These are phyloP conservation scores for Microbotryum silenes-acaulis DNA, from an alignment of 1,284 basidiomycete genomes.

Conservation along the genomic window DNA sequence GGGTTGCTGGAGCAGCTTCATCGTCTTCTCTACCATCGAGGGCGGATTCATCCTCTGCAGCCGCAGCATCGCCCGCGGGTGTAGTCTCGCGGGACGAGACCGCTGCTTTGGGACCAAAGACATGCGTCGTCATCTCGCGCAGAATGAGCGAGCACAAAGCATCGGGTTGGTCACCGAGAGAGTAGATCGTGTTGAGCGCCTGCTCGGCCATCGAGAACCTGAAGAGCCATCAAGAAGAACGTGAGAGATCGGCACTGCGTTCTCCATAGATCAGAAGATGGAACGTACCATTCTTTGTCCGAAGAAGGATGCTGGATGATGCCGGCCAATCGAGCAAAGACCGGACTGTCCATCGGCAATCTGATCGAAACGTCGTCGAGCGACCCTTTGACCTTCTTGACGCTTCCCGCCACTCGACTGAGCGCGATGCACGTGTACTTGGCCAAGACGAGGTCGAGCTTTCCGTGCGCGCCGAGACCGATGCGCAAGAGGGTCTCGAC, in stretches of 20 bases:
- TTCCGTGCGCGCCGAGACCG: conserved; percentile 78
- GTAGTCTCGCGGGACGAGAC: neutral
- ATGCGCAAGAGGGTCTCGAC: conserved; percentile 78
- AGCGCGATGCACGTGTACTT: conserved; percentile 90
- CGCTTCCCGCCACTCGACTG: conserved; percentile 84
- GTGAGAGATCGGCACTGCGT: conserved; percentile 20
- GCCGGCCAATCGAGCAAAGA: conserved; percentile 76
- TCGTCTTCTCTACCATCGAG: conserved; percentile 9
- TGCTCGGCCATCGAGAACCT: conserved; percentile 91
- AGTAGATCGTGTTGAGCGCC: conserved; percentile 91
- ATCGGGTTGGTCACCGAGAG: conserved; percentile 89
- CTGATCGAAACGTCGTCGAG: conserved; percentile 79
- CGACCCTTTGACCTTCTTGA: conserved; percentile 95
- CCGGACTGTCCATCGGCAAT: conserved; percentile 75
- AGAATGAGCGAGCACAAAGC: conserved; percentile 72
- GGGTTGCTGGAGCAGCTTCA: neutral
- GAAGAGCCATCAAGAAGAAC: conserved; percentile 2
- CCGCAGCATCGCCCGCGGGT: conserved; percentile 15
- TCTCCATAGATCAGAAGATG: conserved; percentile 4
- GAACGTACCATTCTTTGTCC: conserved; percentile 67
- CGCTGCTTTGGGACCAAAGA: conserved; percentile 49
- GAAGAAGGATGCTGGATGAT: conserved; percentile 66
- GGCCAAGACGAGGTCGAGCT: conserved; percentile 82
- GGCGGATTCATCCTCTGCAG: conserved; percentile 9
- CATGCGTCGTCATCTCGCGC: conserved; percentile 65